These are phyloP conservation scores for Pezicula carpinea DNA, from an alignment of 2,329 filamentous ascomycete genomes.

Conservation along the genomic window DNA sequence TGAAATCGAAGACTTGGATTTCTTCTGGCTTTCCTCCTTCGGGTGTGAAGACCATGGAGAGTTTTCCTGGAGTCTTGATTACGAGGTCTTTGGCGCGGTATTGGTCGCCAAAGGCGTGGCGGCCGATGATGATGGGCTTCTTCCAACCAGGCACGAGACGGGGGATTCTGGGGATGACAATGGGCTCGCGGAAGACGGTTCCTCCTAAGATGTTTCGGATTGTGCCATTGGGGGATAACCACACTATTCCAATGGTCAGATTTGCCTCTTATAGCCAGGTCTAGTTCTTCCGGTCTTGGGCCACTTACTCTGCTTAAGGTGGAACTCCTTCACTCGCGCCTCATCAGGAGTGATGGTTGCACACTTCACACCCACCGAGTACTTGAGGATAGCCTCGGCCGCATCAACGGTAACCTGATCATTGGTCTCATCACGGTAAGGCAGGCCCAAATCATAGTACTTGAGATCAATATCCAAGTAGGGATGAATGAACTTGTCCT, in stretches of 20 bases:
- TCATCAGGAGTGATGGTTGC: conserved; percentile 99
- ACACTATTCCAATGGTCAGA: conserved; percentile 57
- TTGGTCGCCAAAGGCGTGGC: conserved; percentile 97
- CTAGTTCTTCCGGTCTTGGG: not conserved
- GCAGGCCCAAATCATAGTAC: conserved; percentile 91
- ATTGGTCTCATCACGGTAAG: conserved; percentile 93
- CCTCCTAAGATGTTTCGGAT: conserved; percentile 75
- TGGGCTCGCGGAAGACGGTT: conserved; percentile 98
- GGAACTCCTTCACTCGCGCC: conserved; percentile 93
- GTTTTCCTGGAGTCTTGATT: conserved; percentile 75
- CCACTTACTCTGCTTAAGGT: conserved; percentile 87
- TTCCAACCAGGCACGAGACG: conserved; percentile 96
- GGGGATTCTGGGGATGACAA: conserved; percentile 90
- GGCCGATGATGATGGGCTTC: conserved; percentile 98
- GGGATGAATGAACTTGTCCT: conserved; percentile 96
- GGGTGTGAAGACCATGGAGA: conserved; percentile 93
- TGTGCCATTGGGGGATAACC: conserved; percentile 95
- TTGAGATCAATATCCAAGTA: conserved; percentile 98
- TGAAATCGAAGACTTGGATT: conserved; percentile 88
- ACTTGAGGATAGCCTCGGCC: conserved; percentile 97
- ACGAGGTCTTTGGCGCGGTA: conserved; percentile 95
- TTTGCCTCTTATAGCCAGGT: conserved; percentile 11
- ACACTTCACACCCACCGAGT: conserved; percentile 98
- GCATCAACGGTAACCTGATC: conserved; percentile 95
- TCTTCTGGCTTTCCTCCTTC: conserved; percentile 75